These are phyloP conservation scores for Verticillium nonalfalfae DNA, from an alignment of 2,329 filamentous ascomycete genomes.

Conservation along the genomic window DNA sequence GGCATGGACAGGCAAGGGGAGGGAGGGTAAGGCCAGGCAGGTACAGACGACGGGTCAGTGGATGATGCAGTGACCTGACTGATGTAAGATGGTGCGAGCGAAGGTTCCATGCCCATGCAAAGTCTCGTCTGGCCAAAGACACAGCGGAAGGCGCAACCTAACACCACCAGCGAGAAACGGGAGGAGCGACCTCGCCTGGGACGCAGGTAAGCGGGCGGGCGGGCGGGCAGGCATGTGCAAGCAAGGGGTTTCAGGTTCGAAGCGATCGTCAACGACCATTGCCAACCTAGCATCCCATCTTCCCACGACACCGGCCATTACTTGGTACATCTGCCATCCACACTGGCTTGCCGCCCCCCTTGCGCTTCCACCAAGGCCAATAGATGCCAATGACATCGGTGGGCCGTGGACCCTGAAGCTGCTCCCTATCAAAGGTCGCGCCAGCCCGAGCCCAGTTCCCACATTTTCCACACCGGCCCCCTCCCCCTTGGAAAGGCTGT, in stretches of 20 bases:
- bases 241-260: constrained; percentile 12
- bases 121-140: neutral
- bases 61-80: neutral
- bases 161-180: neutral
- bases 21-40: neutral
- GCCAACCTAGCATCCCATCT: neutral
- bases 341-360: neutral
- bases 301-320: neutral
- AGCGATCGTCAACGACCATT: constrained; percentile 5
- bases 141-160: neutral
- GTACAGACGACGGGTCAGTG: neutral
- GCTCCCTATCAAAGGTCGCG: neutral
- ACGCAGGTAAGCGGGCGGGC: too few relatives aligned
- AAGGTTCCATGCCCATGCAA: neutral
- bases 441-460: neutral
- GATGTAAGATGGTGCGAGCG: neutral
- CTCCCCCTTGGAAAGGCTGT: neutral
- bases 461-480: neutral
- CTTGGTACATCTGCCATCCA: neutral
- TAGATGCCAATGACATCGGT: neutral
- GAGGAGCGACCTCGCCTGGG: too few relatives aligned
- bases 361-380: neutral
- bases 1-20: neutral
- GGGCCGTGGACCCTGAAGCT: neutral
- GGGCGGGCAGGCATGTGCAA: neutral